Conservation (phyloP, 257 asterid genomes). For the Nemophila menziesii region DNA sequence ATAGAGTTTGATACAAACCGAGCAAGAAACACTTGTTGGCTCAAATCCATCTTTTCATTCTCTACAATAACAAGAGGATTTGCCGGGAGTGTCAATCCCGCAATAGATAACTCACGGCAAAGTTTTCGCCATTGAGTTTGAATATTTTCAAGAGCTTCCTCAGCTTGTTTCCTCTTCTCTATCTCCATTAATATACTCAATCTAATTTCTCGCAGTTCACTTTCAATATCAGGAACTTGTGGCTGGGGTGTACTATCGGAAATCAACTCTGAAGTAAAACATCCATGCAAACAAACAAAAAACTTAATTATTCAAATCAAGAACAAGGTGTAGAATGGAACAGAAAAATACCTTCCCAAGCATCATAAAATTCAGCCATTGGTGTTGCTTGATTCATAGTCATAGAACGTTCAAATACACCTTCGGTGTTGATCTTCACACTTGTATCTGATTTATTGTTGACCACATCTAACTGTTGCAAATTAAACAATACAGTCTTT, state of each 20-base stretch:
- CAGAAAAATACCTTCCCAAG: slow-evolving; percentile 79
- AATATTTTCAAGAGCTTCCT: slow-evolving; percentile 47
- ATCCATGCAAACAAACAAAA: slow-evolving; percentile 18
- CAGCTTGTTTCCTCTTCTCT: slow-evolving; percentile 76
- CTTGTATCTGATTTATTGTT: slow-evolving; percentile 58
- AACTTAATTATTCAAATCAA: no score
- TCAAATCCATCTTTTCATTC: slow-evolving; percentile 38
- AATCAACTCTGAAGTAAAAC: slow-evolving; percentile 55
- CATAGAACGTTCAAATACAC: slow-evolving; percentile 31
- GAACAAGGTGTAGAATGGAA: no score
- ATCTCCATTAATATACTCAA: slow-evolving; percentile 67
- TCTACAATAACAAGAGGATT: slow-evolving; percentile 31
- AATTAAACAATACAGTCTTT: slow-evolving; percentile 24
- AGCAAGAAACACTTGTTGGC: slow-evolving; percentile 49
- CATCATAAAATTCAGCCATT: slow-evolving; percentile 76
- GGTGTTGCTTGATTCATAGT: slow-evolving; percentile 40
- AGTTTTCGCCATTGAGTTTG: slow-evolving; percentile 60
- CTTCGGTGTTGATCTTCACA: slow-evolving; percentile 44
- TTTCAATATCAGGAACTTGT: slow-evolving; percentile 41
- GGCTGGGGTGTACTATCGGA: slow-evolving; percentile 49
- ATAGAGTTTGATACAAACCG: slow-evolving; percentile 63
- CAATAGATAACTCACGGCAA: slow-evolving; percentile 37
- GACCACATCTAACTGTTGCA: slow-evolving; percentile 33
- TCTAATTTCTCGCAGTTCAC: slow-evolving; percentile 59
- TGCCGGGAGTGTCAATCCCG: slow-evolving; percentile 62